Base-by-base conservation (phyloP, 345 rosid species). In the Dipteronia sinensis region DNA sequence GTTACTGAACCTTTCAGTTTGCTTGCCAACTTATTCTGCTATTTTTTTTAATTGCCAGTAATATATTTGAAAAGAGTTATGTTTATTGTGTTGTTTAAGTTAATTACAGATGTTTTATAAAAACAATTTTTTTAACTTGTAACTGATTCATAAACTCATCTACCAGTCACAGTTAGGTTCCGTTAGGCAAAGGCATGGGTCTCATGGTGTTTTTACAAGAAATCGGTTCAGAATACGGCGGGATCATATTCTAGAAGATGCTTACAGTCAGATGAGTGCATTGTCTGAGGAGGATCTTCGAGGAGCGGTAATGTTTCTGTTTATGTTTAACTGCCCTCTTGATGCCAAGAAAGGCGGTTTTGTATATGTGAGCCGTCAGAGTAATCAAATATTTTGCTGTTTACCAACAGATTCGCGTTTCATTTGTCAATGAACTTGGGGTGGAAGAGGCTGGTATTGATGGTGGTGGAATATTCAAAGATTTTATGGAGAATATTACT, bases 391-490 rank as follows among this genome's bases (percentile, higher is more conserved):
- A 80, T 79, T 82, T 59, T 7, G 75, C 74, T 83, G 69, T 75
- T 81, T 25, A 53, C 80, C 42, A 49, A 82, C 89, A 96, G 99
- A 94, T 96, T 81, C 99, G 99, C 11, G 98, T 96, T 72, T 77
- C 95, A 79, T 96, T 92, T 71, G 92, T 96, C 76, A 96, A 96
- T 81, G 99, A 96, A 86, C 90, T 92, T 78, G 99, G 99, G 83
- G 99, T 91, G 70, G 99, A 96, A 89, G 99, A 96, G 87, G 99
- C 99, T 88, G 99, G 99, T 69, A 94, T 96, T 77, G 99, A 96
- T 85, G 99, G 99, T 73, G 99, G 98, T 81, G 99, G 98, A 68
- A 96, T 96, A 84, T 96, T 96, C 86, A 96, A 96, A 89, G 99
- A 96, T 89, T 96, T 96, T 80, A 94, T 96, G 99, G 98, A 96